Evolutionary conservation across 2,329 filamentous ascomycete species (phyloP), one percentile per base, ranked within the genome.

Genomic region (Xylaria sp.): DNA sequence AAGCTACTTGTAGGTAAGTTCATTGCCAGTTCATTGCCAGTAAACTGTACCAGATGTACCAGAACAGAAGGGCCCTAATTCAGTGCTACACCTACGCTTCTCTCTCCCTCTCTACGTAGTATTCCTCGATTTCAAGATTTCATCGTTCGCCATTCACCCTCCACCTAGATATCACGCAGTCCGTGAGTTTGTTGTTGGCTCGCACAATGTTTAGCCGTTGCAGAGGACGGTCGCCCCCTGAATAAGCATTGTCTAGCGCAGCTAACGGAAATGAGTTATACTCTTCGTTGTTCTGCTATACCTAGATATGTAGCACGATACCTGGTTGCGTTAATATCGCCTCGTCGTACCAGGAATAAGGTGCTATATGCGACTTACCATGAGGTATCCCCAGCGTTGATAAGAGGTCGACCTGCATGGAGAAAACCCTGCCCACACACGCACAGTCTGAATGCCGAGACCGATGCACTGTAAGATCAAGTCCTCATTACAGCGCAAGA

Each of bases 401-500:
- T 67, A 64, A 67, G 65, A 67, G 36, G 48, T 57, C 39, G 55
- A 46, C 18, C 4, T 61, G 36, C 43, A 62, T 56, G 48, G 32
- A 46, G 58, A 65, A 52, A 60, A 50, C 20, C 60, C 39, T 57
- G 48, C 48, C 30, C 41, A 32, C 39, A 30, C 20, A 23, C n/a
- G 20, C 30, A 70, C 70, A 25, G 68, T 66, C 3, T 30, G 15
- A 6, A 50, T 45, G 20, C 20, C 15, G 25, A 30, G 7, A 20
- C 34, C 7, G 25, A 28, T 34, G 15, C 57, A 71, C 70, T 50
- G 70, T 70, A 46, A n/a, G 4, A 10, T 18, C 34, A 70, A 34
- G 70, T 71, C 50, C 13, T 59, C 52, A 34, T 23, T 70, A 71
- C 70, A 39, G 50, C 28, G 36, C 58, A 34, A 50, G 32, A 69